A percentile compares a stretch with the other conserved stretches of the same genome.
These are phyloP conservation scores for Asterophora lycoperdoides DNA, from an alignment of 768 basidiomycete genomes.

Conservation along the genomic window DNA sequence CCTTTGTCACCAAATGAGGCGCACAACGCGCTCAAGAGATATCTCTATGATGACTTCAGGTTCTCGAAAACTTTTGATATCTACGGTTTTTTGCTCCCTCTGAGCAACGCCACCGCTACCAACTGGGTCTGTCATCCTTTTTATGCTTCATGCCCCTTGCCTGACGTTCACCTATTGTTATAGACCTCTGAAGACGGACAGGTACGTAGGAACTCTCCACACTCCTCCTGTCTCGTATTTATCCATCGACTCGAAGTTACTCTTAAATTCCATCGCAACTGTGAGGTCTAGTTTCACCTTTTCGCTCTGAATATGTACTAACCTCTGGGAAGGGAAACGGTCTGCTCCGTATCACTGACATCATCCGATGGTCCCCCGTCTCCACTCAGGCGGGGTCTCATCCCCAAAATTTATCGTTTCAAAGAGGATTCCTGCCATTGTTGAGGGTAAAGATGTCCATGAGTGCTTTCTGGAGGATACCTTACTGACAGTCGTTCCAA, in stretches of 20 bases:
- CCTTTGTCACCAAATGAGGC: constrained; percentile 42
- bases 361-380: constrained; percentile 44
- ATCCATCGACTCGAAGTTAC: constrained; percentile 23
- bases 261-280: constrained; percentile 35
- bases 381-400: constrained; percentile 33
- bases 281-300: constrained; percentile 25
- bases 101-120: constrained; percentile 34
- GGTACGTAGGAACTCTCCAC: constrained; percentile 25
- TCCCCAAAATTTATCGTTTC: constrained; percentile 46
- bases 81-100: constrained; percentile 39
- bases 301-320: background rate
- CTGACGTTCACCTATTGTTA: constrained; percentile 1
- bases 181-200: constrained; percentile 50
- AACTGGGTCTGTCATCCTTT: constrained; percentile 39
- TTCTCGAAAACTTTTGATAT: constrained; percentile 39
- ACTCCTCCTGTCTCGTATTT: constrained; percentile 3
- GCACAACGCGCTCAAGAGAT: constrained; percentile 41
- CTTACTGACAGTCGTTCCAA: constrained; percentile 17
- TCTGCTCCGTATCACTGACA: constrained; percentile 44
- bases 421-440: constrained; percentile 50
- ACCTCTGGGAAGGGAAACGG: constrained; percentile 40
- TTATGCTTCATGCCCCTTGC: background rate
- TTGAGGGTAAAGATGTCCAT: constrained; percentile 36
- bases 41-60: constrained; percentile 37
- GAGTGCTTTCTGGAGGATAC: background rate